These are phyloP conservation scores for Talaromyces stipitatus DNA, from an alignment of 495 filamentous ascomycete species.

Conservation along the genomic window DNA sequence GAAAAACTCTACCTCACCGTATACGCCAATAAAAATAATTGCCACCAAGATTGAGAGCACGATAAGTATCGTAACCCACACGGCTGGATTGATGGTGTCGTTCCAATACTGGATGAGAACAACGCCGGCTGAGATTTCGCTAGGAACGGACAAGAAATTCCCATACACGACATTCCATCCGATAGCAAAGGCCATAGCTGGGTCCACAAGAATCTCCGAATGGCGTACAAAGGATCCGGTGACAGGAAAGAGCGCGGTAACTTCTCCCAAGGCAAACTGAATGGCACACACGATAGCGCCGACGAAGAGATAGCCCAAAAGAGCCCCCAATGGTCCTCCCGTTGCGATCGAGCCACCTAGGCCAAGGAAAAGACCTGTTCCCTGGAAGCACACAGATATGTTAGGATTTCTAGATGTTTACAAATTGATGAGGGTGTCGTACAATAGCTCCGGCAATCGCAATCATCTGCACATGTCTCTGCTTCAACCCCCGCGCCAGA, in stretches of 20 bases:
- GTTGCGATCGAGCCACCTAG: constrained; percentile 48
- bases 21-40: constrained; percentile 43
- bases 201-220: constrained; percentile 39
- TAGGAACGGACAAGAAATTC: constrained; percentile 55
- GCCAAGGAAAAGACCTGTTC: constrained; percentile 57
- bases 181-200: constrained; percentile 53
- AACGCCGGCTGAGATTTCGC: constrained; percentile 54
- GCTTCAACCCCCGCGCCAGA: constrained; percentile 24
- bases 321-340: constrained; percentile 52
- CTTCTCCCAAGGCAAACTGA: constrained; percentile 35
- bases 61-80: constrained; percentile 51
- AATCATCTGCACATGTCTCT: constrained; percentile 52
- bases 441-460: constrained; percentile 52
- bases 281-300: constrained; percentile 33
- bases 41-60: constrained; percentile 49
- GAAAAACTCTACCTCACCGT: constrained; percentile 35
- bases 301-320: constrained; percentile 42
- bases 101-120: constrained; percentile 55
- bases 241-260: constrained; percentile 34
- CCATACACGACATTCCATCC: constrained; percentile 48
- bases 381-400: constrained; percentile 15
- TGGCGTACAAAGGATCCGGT: constrained; percentile 47
- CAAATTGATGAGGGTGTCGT: constrained; percentile 2
- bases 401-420: neutral
- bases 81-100: constrained; percentile 40